Base-by-base conservation (phyloP, 2,329 filamentous ascomycete species). In the Aspergillus carbonarius region DNA sequence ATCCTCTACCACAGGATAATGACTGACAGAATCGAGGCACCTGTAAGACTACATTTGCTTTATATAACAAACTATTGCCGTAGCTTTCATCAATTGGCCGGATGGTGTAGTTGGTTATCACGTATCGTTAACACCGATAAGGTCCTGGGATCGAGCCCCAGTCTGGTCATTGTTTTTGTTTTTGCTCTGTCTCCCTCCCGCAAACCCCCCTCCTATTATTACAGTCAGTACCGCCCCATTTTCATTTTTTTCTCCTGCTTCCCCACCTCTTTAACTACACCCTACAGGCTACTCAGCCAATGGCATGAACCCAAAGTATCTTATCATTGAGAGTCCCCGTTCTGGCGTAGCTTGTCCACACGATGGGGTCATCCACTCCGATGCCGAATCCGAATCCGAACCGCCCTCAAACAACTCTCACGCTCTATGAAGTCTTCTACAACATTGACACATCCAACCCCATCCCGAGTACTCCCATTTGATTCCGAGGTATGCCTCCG, bases 41-140 rank as follows among this genome's bases (percentile, higher is more conserved):
- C 8, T 32, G 30, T 1, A 32, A 23, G 0, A 0, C 5, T n/a
- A 15, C 2, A 30, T 5, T n/a, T 25, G 9, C 18, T 6, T 6
- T 1, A 15, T 27, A 17, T 7, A 30, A 5, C 9, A 1, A 18
- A 32, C 8, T 27, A 10, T 2, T 0, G 0, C 4, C 1, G 3
- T 9, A 3, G 18, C n/a, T 18, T 2, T 12, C 25, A 30, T 17
- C 18, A 59, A 55, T 54, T 61, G 66, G 67, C 67, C 63, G 69
- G 68, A 68, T 70, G 63, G 67, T 68, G 68, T 70, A 70, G 67
- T 69, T 68, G 68, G 67, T 70, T 66, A 70, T 71, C 69, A 70
- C 69, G 66, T 70, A 68, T 71, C 51, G 51, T 54, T 54, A 54
- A 54, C 67, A 54, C 51, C 51, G 51, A 54, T 54, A 54, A 54